Percentiles rank a stretch among this genome's conserved stretches.
phyloP scores from a whole-genome alignment of 805 yeast genomes.

The Yarrowia deformans region DNA sequence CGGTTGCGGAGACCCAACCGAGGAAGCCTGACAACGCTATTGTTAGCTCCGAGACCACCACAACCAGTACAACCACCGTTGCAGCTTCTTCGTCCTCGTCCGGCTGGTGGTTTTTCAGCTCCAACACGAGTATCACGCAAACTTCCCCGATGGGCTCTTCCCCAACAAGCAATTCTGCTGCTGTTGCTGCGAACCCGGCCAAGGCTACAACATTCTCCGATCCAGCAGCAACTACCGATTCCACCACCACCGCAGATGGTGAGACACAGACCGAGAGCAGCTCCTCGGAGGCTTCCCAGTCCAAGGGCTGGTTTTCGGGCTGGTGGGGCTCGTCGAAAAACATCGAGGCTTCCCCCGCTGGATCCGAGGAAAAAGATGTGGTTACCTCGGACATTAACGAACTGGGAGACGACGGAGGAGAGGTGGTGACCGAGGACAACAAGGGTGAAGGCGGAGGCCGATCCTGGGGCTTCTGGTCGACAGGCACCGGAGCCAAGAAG shows the following conservation, averaged over 20 bases:
- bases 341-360: conserved; percentile 21
- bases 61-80: neutral
- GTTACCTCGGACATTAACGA: conserved; percentile 4
- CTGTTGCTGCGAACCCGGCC: conserved; percentile 1
- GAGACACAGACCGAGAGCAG: neutral
- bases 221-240: conserved; percentile 5
- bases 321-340: conserved; percentile 23
- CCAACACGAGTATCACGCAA: conserved; percentile 2
- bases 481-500: conserved; percentile 37
- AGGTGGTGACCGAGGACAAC: conserved; percentile 28
- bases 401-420: conserved; percentile 25
- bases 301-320: conserved; percentile 31
- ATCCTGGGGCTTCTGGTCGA: conserved; percentile 52
- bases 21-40: neutral
- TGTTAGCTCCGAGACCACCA: neutral
- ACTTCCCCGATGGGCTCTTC: neutral
- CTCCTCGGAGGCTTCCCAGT: neutral
- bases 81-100: conserved; percentile 13
- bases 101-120: conserved; percentile 37
- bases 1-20: conserved; percentile 31
- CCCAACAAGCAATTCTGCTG: neutral
- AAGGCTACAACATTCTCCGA: conserved; percentile 12
- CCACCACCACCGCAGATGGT: neutral
- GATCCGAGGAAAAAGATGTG: conserved; percentile 22
- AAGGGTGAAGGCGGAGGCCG: conserved; percentile 40